These are phyloP conservation scores for Ustilago curta DNA, from an alignment of 1,284 basidiomycete species.

Conservation along the genomic window DNA sequence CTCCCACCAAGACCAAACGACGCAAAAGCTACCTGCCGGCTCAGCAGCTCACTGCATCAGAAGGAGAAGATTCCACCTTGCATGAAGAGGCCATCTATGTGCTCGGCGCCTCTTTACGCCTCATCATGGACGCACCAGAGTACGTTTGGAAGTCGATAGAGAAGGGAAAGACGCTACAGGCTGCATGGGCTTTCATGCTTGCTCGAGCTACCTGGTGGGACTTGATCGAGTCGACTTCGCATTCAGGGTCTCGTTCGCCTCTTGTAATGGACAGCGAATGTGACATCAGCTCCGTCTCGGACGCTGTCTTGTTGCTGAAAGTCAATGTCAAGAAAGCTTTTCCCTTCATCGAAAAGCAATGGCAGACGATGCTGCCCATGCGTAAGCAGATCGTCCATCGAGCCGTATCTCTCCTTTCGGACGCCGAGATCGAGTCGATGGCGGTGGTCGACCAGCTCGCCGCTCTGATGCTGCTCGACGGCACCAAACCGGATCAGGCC, in stretches of 20 bases:
- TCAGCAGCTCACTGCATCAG: not conserved
- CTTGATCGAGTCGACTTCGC: constrained; percentile 24
- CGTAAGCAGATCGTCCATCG: constrained; percentile 51
- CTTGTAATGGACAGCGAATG: constrained; percentile 12
- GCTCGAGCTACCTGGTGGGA: constrained; percentile 46
- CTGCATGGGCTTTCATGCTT: constrained; percentile 55
- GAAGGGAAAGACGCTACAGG: constrained; percentile 53
- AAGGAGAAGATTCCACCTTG: constrained; percentile 12
- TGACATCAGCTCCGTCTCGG: constrained; percentile 23
- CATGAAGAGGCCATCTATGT: constrained; percentile 46
- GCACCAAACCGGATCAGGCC: constrained; percentile 31
- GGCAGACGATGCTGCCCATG: constrained; percentile 55
- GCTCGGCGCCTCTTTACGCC: constrained; percentile 50
- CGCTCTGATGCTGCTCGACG: constrained; percentile 44
- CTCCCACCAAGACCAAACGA: constrained; percentile 9
- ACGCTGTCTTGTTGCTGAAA: constrained; percentile 31
- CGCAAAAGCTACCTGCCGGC: constrained; percentile 37
- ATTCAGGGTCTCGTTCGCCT: constrained; percentile 4
- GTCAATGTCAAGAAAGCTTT: constrained; percentile 49
- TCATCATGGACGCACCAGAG: constrained; percentile 58
- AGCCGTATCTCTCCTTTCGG: constrained; percentile 42
- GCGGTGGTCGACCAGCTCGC: constrained; percentile 48
- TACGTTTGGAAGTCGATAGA: constrained; percentile 59
- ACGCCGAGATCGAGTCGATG: constrained; percentile 34
- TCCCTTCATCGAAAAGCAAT: constrained; percentile 58